Evolutionary conservation across 2,329 filamentous ascomycete species (phyloP).

Genomic region (Stenocarpella maydis): DNA sequence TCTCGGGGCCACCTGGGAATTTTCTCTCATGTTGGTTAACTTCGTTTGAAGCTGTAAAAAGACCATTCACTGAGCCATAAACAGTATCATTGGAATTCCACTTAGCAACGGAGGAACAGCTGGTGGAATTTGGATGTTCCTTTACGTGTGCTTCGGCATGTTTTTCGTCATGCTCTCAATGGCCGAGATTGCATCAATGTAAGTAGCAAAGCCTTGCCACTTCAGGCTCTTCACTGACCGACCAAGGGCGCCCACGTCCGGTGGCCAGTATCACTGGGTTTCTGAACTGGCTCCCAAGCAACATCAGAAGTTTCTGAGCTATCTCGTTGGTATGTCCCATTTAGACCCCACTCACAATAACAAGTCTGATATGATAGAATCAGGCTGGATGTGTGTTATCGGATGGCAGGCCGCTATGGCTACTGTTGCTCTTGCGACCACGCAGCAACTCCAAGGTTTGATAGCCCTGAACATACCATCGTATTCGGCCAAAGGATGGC

Average conservation of each 20-base stretch:
- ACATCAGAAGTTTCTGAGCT: slow-evolving; percentile 5
- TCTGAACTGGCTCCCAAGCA: slow-evolving; percentile 10
- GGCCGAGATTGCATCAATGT: slow-evolving; percentile 15
- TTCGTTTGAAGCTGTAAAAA: background rate
- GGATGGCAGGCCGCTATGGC: slow-evolving; percentile 15
- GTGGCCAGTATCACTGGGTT: no score
- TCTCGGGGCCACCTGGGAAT: slow-evolving; percentile 2
- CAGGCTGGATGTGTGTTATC: slow-evolving; percentile 17
- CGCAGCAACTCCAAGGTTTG: slow-evolving; percentile 5
- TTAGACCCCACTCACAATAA: background rate
- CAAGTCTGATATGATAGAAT: background rate
- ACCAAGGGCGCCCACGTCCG: background rate
- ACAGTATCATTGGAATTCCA: background rate
- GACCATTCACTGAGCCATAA: background rate
- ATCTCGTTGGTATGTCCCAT: background rate
- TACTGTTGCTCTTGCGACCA: slow-evolving; percentile 6
- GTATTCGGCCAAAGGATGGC: slow-evolving; percentile 7
- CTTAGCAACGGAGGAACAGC: slow-evolving; percentile 12
- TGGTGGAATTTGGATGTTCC: slow-evolving; percentile 14
- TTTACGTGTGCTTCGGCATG: slow-evolving; percentile 14
- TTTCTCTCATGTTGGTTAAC: background rate
- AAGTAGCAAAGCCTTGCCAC: background rate
- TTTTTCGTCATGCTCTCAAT: slow-evolving; percentile 16
- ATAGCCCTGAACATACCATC: background rate
- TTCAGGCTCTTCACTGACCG: background rate